phyloP scores from a whole-genome alignment of 768 basidiomycete genomes.

The Cyathus striatus region DNA sequence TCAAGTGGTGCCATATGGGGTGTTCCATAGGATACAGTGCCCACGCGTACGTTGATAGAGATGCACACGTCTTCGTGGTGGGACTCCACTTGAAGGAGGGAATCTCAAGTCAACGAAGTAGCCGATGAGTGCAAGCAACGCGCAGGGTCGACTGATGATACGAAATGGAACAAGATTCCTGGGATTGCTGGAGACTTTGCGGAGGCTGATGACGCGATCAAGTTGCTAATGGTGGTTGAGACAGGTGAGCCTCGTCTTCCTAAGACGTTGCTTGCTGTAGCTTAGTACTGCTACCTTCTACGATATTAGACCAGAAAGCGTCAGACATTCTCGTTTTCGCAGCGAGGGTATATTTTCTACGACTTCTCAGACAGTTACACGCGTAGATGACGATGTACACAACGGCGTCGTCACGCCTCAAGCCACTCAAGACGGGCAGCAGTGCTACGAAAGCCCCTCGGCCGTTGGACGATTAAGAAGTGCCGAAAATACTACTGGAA shows the following conservation, averaged over 20 bases:
- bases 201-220: conserved; percentile 60
- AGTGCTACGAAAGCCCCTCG: conserved; percentile 52
- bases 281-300: background rate
- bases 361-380: conserved; percentile 66
- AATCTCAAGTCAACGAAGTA: conserved; percentile 50
- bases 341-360: conserved; percentile 81
- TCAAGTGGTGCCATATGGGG: conserved; percentile 85
- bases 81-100: conserved; percentile 67
- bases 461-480: conserved; percentile 56
- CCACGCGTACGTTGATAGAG: conserved; percentile 63
- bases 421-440: conserved; percentile 50
- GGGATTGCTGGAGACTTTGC: conserved; percentile 60
- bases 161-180: conserved; percentile 37
- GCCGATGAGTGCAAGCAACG: conserved; percentile 48
- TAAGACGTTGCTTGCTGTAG: background rate
- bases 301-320: conserved; percentile 70
- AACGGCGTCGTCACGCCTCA: conserved; percentile 27
- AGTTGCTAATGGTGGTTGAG: conserved; percentile 45
- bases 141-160: conserved; percentile 9
- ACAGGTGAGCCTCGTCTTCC: conserved; percentile 37
- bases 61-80: conserved; percentile 71
- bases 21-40: conserved; percentile 67
- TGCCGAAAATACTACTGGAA: no score
- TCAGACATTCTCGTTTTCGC: conserved; percentile 79
- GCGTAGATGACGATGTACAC: conserved; percentile 31